These are phyloP conservation scores for Fraxinus quadrangulata DNA, from an alignment of 257 asterid species.

Conservation along the genomic window DNA sequence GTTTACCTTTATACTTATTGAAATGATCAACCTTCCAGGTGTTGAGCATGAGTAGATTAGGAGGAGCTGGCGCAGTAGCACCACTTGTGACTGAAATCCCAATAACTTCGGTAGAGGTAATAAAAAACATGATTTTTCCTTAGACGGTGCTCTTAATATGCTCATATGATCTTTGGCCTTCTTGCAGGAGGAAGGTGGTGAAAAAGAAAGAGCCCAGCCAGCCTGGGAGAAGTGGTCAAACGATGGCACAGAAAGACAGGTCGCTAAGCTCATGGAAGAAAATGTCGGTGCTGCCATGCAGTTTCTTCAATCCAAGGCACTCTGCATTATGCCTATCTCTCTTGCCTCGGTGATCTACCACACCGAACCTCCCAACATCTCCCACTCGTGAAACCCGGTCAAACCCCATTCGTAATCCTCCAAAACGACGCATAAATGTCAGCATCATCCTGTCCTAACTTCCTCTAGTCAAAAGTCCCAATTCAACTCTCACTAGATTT, in stretches of 20 bases:
- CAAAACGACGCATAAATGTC: conserved; percentile 1
- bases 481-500: conserved; percentile 15
- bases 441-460: conserved; percentile 33
- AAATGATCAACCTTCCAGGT: conserved; percentile 55
- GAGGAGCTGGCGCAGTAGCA: conserved; percentile 98
- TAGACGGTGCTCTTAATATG: background rate
- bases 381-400: conserved; percentile 62
- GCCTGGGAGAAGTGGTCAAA: conserved; percentile 99
- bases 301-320: conserved; percentile 94
- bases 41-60: conserved; percentile 98
- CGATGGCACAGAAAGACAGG: conserved; percentile 97
- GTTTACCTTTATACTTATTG: conserved; percentile 13
- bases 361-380: conserved; percentile 71
- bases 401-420: conserved; percentile 55
- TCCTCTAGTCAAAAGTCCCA: conserved; percentile 10
- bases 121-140: background rate
- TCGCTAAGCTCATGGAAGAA: conserved; percentile 98
- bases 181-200: conserved; percentile 67
- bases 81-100: conserved; percentile 97
- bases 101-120: conserved; percentile 73
- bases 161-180: conserved; percentile 4
- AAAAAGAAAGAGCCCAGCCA: conserved; percentile 69
- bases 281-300: conserved; percentile 98
- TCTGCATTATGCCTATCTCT: conserved; percentile 94
- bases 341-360: conserved; percentile 89